Evolutionary conservation across 2,329 filamentous ascomycete genomes (phyloP).

Genomic region (Nannizziopsis arthrosporioides): DNA sequence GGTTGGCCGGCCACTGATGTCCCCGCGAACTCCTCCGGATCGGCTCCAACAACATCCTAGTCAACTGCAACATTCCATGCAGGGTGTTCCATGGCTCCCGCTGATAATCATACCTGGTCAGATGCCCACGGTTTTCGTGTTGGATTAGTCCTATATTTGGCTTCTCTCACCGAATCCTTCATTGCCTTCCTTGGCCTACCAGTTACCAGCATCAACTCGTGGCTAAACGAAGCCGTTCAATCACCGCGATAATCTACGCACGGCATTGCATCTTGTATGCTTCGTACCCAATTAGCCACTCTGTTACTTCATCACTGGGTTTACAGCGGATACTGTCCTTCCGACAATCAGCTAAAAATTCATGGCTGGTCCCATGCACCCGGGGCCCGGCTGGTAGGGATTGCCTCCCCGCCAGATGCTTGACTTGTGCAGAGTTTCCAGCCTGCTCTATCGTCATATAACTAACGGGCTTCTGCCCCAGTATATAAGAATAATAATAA

Average conservation of each 20-base stretch:
- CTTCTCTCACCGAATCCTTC: background rate
- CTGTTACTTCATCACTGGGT: background rate
- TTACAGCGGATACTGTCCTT: background rate
- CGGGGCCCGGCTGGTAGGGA: background rate
- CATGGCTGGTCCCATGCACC: background rate
- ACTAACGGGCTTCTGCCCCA: background rate
- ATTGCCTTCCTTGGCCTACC: background rate
- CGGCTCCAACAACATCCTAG: background rate
- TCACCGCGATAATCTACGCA: background rate
- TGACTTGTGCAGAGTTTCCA: conserved; percentile 3
- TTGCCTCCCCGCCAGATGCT: background rate
- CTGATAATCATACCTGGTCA: background rate
- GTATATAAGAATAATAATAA: background rate
- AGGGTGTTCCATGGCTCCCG: conserved; percentile 3
- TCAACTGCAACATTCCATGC: conserved; percentile 4
- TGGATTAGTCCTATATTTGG: background rate
- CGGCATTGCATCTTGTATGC: background rate
- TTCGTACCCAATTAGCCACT: background rate
- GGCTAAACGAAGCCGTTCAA: too few species aligned
- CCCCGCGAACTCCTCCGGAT: conserved; percentile 5
- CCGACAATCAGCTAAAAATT: background rate
- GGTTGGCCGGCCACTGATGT: background rate
- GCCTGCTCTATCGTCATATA: background rate
- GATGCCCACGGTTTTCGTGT: background rate
- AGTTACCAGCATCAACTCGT: background rate